phyloP scores from a whole-genome alignment of 306 rosid genomes.

The Vicia faba region DNA sequence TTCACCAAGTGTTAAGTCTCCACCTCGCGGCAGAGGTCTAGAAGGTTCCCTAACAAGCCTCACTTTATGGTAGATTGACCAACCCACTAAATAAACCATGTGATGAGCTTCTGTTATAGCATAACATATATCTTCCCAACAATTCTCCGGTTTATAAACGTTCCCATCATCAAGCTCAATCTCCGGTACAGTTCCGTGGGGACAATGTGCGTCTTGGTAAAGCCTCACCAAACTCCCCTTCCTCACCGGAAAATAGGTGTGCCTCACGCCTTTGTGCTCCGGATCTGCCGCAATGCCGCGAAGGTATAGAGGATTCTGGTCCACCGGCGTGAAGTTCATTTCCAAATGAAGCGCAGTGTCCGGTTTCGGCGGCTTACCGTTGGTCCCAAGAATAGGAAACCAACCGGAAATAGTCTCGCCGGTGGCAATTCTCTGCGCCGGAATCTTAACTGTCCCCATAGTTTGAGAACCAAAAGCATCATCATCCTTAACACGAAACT shows the following conservation, averaged over 20 bases:
- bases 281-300: constrained; percentile 81
- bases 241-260: constrained; percentile 83
- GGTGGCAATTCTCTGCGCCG: constrained; percentile 52
- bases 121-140: constrained; percentile 95
- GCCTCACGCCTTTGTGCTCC: constrained; percentile 61
- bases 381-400: constrained; percentile 45
- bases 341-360: constrained; percentile 53
- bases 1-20: constrained; percentile 78
- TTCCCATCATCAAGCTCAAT: constrained; percentile 61
- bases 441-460: constrained; percentile 60
- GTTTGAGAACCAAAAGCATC: constrained; percentile 70
- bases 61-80: constrained; percentile 84
- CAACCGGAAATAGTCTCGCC: constrained; percentile 54
- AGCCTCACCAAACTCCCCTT: constrained; percentile 65
- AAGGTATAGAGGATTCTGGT: constrained; percentile 45
- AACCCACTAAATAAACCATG: constrained; percentile 75
- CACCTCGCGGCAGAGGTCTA: constrained; percentile 66
- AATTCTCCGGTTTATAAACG: constrained; percentile 54
- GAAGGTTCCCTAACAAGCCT: constrained; percentile 73
- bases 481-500: constrained; percentile 76
- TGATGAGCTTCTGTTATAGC: constrained; percentile 94
- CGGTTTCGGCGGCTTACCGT: constrained; percentile 55
- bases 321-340: constrained; percentile 61
- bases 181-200: constrained; percentile 44
- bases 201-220: constrained; percentile 89